phyloP scores from a whole-genome alignment of 23 red algal genomes.

The Agarophyton chilense region DNA sequence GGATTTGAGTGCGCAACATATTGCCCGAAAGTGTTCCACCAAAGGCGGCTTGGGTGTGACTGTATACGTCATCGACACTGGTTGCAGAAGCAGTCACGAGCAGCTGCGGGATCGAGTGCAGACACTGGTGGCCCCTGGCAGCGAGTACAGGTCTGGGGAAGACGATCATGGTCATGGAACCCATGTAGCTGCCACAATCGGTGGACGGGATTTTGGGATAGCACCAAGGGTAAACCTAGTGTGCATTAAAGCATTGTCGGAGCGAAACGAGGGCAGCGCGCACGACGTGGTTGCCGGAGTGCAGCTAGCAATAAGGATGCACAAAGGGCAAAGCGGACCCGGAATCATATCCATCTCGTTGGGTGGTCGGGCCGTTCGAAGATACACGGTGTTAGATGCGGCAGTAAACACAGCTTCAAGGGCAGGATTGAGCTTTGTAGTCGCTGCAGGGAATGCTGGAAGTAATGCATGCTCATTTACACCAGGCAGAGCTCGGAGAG shows the following conservation, averaged over 20 bases:
- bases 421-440: slow-evolving; percentile 47
- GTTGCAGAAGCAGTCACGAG: slow-evolving; percentile 51
- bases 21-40: background rate
- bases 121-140: slow-evolving; percentile 17
- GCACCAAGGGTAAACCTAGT: slow-evolving; percentile 10
- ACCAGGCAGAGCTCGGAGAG: slow-evolving; percentile 36
- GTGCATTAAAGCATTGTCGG: slow-evolving; percentile 66
- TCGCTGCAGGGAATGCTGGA: slow-evolving; percentile 61
- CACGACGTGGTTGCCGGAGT: slow-evolving; percentile 67
- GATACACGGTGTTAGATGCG: slow-evolving; percentile 44
- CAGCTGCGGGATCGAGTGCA: slow-evolving; percentile 34
- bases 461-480: slow-evolving; percentile 65
- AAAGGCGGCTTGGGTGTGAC: slow-evolving; percentile 40
- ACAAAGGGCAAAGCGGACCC: background rate
- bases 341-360: slow-evolving; percentile 53
- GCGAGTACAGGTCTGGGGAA: slow-evolving; percentile 1
- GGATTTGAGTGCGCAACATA: background rate
- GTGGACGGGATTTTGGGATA: slow-evolving; percentile 42
- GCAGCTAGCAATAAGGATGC: slow-evolving; percentile 41
- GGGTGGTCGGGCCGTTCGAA: slow-evolving; percentile 8
- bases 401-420: slow-evolving; percentile 35
- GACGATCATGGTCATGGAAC: slow-evolving; percentile 77
- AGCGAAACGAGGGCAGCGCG: slow-evolving; percentile 20
- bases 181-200: slow-evolving; percentile 56
- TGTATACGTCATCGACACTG: slow-evolving; percentile 73